Evolutionary conservation across 352 stramenopile species (phyloP), one percentile per base, ranked within the genome.

Genomic region (Phytophthora vignae): DNA sequence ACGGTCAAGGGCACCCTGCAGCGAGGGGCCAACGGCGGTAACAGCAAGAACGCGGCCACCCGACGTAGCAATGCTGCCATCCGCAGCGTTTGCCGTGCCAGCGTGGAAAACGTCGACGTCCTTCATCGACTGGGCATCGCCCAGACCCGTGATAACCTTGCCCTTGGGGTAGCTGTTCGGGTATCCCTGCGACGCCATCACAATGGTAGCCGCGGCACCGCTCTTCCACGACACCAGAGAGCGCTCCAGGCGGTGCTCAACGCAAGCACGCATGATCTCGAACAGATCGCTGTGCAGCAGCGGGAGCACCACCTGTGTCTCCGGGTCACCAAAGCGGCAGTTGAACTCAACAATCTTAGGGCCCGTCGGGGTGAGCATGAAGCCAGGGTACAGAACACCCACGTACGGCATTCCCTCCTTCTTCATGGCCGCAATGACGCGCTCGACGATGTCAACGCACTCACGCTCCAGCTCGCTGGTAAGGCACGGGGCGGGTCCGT

Each of bases 291-390:
- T 99, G 75, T 99, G 90, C 46, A 99, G 87, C 22, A 99, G 87
- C 33, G 98, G 98, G 49, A 99, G 87, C 38, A 99, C 74, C 31
- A 99, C 98, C 67, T 99, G 96, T 1, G 98, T 99, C 87, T 99
- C 98, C 12, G 98, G 98, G 81, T 99, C 98, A 64, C 98, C 98
- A 70, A 99, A 99, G 61, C 98, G 95, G 75, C 97, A 99, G 84
- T 99, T 99, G 80, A 98, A 99, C 91, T 99, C 98, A 17, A 99
- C 90, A 29, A 99, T 96, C 73, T 98, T 98, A 4, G 98, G 97
- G 15, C 90, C 91, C 1, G 58, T 87, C 3, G 81, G 83, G 33
- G 88, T 97, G 12, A 97, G 74, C 97, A 99, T 99, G 83, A 99
- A 99, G 55, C 98, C 98, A 38, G 96, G 96, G 84, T 99, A 99